Conservation (phyloP, 305 asterid genomes). For the Coffea humblotiana region DNA sequence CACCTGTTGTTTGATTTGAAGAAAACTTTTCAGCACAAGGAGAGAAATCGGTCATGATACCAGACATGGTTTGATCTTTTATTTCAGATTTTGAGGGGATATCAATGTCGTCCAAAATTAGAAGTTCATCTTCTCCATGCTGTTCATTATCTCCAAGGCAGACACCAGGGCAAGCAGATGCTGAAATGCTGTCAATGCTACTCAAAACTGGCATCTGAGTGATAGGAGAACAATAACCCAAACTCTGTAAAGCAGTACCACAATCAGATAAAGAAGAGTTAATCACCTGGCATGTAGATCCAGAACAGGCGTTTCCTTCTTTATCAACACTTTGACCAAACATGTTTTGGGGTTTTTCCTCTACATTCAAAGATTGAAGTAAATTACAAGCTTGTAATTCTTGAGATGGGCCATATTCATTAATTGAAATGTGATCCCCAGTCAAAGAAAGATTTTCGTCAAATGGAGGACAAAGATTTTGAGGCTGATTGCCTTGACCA, state of each 20-base stretch:
- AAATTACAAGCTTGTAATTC: slow-evolving; percentile 32
- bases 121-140: slow-evolving; percentile 21
- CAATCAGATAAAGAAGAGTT: slow-evolving; percentile 12
- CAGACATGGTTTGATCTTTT: slow-evolving; percentile 29
- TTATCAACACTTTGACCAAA: slow-evolving; percentile 15
- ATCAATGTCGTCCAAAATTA: slow-evolving; percentile 23
- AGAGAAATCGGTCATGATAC: slow-evolving; percentile 26
- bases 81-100: slow-evolving; percentile 28
- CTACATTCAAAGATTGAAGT: slow-evolving; percentile 35
- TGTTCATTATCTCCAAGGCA: slow-evolving; percentile 36
- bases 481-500: slow-evolving; percentile 24
- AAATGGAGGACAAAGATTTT: slow-evolving; percentile 25
- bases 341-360: not conserved
- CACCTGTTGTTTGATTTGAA: slow-evolving; percentile 6
- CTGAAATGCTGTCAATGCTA: slow-evolving; percentile 32
- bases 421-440: slow-evolving; percentile 20
- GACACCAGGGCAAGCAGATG: slow-evolving; percentile 30
- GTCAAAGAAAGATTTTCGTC: slow-evolving; percentile 27
- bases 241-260: slow-evolving; percentile 34
- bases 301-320: slow-evolving; percentile 30
- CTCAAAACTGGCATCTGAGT: slow-evolving; percentile 47
- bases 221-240: slow-evolving; percentile 40
- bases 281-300: slow-evolving; percentile 29
- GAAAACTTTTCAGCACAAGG: slow-evolving; percentile 45
- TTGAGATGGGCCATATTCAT: slow-evolving; percentile 29